Conservation (phyloP, 768 basidiomycete species). For the Termitomyces sp. region DNA sequence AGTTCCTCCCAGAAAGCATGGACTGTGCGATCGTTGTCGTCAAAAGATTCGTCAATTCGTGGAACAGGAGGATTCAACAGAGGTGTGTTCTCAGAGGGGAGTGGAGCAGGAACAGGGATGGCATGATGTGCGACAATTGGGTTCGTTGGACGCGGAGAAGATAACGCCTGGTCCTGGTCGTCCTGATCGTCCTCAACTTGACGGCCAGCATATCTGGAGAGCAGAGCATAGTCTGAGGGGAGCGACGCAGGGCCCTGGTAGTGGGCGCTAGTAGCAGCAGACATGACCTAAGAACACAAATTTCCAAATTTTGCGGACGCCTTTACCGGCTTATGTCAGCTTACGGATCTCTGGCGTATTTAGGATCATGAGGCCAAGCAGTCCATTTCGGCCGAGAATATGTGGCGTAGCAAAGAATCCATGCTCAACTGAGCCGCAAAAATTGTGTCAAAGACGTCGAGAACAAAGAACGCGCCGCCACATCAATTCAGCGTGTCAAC, state of each 20-base stretch:
- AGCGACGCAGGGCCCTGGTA: conserved; percentile 56
- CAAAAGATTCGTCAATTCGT: conserved; percentile 49
- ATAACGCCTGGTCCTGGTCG: not conserved
- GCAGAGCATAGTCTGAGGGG: conserved; percentile 62
- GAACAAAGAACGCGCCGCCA: no score
- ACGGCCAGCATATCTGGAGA: conserved; percentile 46
- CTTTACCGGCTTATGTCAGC: conserved; percentile 9
- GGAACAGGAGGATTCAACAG: conserved; percentile 54
- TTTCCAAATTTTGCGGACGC: conserved; percentile 11
- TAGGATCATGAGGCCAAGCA: no score
- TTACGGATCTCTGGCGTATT: not conserved
- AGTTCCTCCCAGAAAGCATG: conserved; percentile 56
- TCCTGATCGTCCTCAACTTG: conserved; percentile 16
- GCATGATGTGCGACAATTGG: conserved; percentile 6
- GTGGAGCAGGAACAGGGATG: conserved; percentile 11
- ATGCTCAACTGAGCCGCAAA: no score
- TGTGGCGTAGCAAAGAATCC: no score
- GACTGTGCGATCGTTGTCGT: conserved; percentile 23
- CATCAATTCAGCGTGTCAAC: no score
- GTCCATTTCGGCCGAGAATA: no score
- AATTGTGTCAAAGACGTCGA: no score
- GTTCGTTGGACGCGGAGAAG: conserved; percentile 9
- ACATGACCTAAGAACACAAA: conserved; percentile 4
- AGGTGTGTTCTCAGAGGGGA: conserved; percentile 51
- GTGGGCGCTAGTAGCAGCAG: conserved; percentile 51